Percentiles rank a stretch among this genome's conserved stretches.
phyloP scores from a whole-genome alignment of 306 rosid genomes.

The Betula pendula region DNA sequence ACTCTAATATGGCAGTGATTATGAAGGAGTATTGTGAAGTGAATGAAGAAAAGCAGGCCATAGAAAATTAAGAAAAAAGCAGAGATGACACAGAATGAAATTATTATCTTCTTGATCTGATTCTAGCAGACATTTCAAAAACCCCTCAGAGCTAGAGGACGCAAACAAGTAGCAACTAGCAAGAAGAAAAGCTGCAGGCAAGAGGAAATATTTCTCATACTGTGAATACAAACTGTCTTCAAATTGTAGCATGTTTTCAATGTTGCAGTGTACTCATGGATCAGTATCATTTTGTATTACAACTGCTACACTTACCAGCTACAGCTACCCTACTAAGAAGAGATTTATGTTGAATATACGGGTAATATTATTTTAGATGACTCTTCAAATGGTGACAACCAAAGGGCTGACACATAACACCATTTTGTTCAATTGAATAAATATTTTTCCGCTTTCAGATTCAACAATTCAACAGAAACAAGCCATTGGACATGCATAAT shows the following conservation, averaged over 20 bases:
- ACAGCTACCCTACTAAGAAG: background rate
- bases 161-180: background rate
- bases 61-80: background rate
- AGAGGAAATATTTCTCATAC: background rate
- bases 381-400: background rate
- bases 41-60: background rate
- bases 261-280: too few relatives aligned
- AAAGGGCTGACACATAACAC: background rate
- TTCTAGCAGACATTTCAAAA: background rate
- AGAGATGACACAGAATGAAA: background rate
- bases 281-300: too few relatives aligned
- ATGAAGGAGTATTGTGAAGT: background rate
- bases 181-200: background rate
- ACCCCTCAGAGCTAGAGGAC: too few relatives aligned
- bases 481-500: background rate
- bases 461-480: background rate
- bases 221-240: too few relatives aligned
- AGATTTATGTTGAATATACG: background rate
- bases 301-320: background rate
- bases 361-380: background rate
- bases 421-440: background rate
- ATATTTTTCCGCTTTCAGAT: background rate
- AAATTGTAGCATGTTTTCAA: too few relatives aligned
- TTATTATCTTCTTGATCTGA: background rate
- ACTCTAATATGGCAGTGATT: background rate